These are phyloP conservation scores for Pseudogymnoascus sp. DNA, from an alignment of 2,329 filamentous ascomycete species.

Conservation along the genomic window DNA sequence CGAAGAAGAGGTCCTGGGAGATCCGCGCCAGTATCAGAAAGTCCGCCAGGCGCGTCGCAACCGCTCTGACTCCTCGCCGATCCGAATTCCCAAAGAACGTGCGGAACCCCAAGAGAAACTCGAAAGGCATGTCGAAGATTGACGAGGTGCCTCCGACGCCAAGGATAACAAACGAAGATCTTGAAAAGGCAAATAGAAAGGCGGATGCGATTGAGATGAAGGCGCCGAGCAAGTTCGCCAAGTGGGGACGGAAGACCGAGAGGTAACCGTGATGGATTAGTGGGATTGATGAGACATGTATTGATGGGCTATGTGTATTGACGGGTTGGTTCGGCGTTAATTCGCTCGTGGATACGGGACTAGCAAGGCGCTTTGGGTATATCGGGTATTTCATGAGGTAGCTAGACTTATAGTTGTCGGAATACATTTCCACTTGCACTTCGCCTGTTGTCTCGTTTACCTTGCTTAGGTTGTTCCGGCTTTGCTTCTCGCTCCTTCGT, in stretches of 20 bases:
- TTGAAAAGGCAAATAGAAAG: constrained; percentile 46
- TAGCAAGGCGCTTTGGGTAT: constrained; percentile 9
- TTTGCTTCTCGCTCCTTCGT: constrained; percentile 40
- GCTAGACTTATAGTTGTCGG: constrained; percentile 47
- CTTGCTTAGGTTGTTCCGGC: constrained; percentile 17
- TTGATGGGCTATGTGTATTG: constrained; percentile 2
- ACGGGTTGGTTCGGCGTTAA: not conserved
- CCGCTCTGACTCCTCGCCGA: constrained; percentile 53
- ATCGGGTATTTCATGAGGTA: constrained; percentile 21
- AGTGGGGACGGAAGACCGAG: constrained; percentile 23
- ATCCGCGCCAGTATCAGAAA: constrained; percentile 63
- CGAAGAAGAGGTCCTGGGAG: constrained; percentile 81
- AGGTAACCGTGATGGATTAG: constrained; percentile 14
- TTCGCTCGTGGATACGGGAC: constrained; percentile 2
- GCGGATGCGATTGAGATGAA: constrained; percentile 26
- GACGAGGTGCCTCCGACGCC: constrained; percentile 55
- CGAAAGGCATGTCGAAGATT: constrained; percentile 37
- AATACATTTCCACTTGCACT: constrained; percentile 73
- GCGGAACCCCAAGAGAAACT: constrained; percentile 34
- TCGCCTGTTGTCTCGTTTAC: constrained; percentile 40
- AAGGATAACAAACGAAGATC: constrained; percentile 43
- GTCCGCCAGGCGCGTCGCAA: constrained; percentile 56
- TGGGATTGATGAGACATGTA: not conserved
- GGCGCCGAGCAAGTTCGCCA: constrained; percentile 25
- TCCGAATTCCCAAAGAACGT: constrained; percentile 52